A percentile compares a stretch with the other conserved stretches of the same genome.
Evolutionary conservation across 2,329 filamentous ascomycete species (phyloP).

Genomic region (Penicillium frequentans): DNA sequence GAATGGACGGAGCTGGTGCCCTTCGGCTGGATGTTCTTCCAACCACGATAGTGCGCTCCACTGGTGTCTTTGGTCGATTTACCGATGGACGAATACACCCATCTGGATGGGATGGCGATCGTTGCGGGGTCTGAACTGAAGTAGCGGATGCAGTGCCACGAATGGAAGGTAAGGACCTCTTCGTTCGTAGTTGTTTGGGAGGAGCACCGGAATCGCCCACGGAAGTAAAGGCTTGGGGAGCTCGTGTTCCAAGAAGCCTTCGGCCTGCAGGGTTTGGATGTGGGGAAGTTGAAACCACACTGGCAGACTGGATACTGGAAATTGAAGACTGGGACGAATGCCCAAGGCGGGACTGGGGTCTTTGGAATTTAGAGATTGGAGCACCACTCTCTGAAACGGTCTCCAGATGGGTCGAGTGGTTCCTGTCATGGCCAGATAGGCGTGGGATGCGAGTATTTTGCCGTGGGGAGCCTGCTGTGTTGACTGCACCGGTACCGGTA

Average conservation of each 20-base stretch:
- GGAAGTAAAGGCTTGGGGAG: constrained; percentile 34
- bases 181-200: constrained; percentile 57
- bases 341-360: constrained; percentile 65
- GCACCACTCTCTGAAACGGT: constrained; percentile 89
- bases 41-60: constrained; percentile 55
- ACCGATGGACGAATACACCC: constrained; percentile 28
- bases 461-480: constrained; percentile 59
- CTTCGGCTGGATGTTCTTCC: constrained; percentile 52
- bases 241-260: constrained; percentile 53
- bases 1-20: constrained; percentile 71
- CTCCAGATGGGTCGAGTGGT: constrained; percentile 72
- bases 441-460: constrained; percentile 72
- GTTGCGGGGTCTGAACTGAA: constrained; percentile 33
- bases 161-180: constrained; percentile 62
- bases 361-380: constrained; percentile 61
- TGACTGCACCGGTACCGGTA: constrained; percentile 44
- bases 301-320: constrained; percentile 62
- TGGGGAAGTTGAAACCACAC: constrained; percentile 57
- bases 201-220: constrained; percentile 53
- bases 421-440: constrained; percentile 69
- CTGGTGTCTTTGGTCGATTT: constrained; percentile 66
- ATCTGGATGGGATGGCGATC: constrained; percentile 41
- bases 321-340: constrained; percentile 70
- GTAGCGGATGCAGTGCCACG: constrained; percentile 44
- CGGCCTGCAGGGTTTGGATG: constrained; percentile 62